phyloP scores from a whole-genome alignment of 495 filamentous ascomycete genomes.

The Lasiosphaeriaceae sp. region DNA sequence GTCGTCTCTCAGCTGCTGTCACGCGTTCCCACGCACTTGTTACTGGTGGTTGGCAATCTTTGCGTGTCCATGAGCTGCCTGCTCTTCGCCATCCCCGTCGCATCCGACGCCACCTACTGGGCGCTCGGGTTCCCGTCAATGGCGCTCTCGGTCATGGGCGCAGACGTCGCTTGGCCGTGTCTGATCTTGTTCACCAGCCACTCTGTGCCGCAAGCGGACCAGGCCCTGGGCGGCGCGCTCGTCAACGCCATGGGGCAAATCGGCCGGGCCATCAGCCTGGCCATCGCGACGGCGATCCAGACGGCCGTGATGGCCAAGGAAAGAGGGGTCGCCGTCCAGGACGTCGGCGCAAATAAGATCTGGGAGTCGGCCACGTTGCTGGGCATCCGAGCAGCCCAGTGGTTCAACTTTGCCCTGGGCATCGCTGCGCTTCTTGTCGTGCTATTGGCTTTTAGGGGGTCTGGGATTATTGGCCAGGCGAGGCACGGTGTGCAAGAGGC shows the following conservation, averaged over 20 bases:
- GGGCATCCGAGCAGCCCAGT: conserved; percentile 51
- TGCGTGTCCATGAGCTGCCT: conserved; percentile 46
- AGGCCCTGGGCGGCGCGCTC: conserved; percentile 57
- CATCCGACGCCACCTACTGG: conserved; percentile 52
- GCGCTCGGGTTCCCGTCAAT: conserved; percentile 58
- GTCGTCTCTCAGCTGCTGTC: conserved; percentile 53
- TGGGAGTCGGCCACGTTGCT: conserved; percentile 42
- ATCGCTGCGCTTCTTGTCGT: conserved; percentile 35
- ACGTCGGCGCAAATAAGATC: conserved; percentile 28
- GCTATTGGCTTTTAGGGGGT: conserved; percentile 37
- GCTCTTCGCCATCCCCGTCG: conserved; percentile 55
- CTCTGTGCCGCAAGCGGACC: conserved; percentile 54
- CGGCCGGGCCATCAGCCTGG: conserved; percentile 54
- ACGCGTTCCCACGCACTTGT: conserved; percentile 46
- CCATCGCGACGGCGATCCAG: conserved; percentile 55
- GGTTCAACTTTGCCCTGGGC: conserved; percentile 48
- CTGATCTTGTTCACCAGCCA: conserved; percentile 58
- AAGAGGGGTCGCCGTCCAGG: conserved; percentile 35
- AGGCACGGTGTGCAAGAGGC: conserved; percentile 43
- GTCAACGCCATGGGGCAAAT: conserved; percentile 58
- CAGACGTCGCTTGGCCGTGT: conserved; percentile 56
- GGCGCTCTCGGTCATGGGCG: conserved; percentile 53
- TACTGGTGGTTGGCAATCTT: conserved; percentile 51
- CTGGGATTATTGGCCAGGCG: conserved; percentile 43
- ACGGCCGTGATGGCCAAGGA: conserved; percentile 47